These are phyloP conservation scores for Astrephomene gubernaculifera DNA, from an alignment of 139 green algal genomes.

Conservation along the genomic window DNA sequence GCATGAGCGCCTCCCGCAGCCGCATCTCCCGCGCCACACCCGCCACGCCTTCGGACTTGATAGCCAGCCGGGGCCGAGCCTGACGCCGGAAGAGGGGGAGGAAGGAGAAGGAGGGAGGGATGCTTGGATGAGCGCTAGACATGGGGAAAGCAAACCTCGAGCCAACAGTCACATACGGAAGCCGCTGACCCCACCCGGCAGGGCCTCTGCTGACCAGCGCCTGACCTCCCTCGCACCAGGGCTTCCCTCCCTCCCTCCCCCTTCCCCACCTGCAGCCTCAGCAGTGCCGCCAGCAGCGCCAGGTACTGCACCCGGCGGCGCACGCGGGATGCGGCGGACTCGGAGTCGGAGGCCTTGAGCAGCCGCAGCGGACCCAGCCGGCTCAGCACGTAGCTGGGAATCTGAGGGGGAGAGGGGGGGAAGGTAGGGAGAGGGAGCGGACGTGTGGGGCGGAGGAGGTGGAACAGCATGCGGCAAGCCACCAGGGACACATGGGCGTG, in stretches of 20 bases:
- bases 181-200: neutral
- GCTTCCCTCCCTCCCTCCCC: neutral
- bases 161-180: neutral
- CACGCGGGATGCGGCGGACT: neutral
- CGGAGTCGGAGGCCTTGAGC: neutral
- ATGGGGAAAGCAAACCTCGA: neutral
- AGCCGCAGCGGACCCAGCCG: slow-evolving; percentile 10
- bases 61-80: neutral
- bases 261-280: slow-evolving; percentile 3
- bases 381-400: slow-evolving; percentile 46
- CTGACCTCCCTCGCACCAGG: neutral
- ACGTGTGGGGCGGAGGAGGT: neutral
- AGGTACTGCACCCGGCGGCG: slow-evolving; percentile 20
- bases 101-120: neutral
- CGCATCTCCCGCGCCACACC: neutral
- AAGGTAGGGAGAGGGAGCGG: neutral
- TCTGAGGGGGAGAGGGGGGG: neutral
- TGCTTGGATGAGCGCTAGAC: neutral
- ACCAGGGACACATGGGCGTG: no score
- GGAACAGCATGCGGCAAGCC: no score
- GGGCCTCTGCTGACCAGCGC: neutral
- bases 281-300: slow-evolving; percentile 47
- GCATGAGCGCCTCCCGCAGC: slow-evolving; percentile 29
- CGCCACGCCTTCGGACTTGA: neutral
- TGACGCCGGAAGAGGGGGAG: neutral